Evolutionary conservation across 2,329 filamentous ascomycete species (phyloP), one percentile per base, ranked within the genome.

Genomic region (Pseudogymnoascus sp.): DNA sequence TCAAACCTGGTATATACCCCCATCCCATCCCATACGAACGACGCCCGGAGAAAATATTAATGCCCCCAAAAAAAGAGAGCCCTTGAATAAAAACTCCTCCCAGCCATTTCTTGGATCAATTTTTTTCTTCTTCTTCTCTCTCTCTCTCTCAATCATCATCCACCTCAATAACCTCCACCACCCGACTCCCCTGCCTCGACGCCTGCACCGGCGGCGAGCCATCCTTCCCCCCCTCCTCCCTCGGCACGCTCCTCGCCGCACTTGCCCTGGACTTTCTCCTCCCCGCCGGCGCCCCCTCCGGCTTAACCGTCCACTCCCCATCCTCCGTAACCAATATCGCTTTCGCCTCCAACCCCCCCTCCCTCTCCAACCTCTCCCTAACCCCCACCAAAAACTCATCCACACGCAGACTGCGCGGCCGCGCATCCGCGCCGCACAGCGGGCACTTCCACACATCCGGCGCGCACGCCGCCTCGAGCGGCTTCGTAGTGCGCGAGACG

Each of bases 361-460:
- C 75, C 10, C 73, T 68, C 44, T 78, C 77, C 10, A 96, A 77
- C 57, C 81, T 73, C 1, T 74, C 70, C 13, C 85, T 81, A 0
- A 97, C 85, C 0, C 82, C 76, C 11, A 80, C 71, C 50, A 97
- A 78, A 72, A 92, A 97, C 1, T 83, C 83, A 70, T 97, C 93
- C 5, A 93, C 78, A 1, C 85, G 74, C 1, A 97, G 81, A 65
- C 78, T 83, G 23, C 80, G 78, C 0, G 93, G 95, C 13, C 93
- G 83, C 10, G 89, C 91, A 74, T 97, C 93, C 33, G 77, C 78
- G 26, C 80, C 80, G 74, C 93, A 97, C 31, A 96, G 85, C 0
- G 95, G 95, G 70, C 95, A 99, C 67, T 83, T 88, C 92, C 93
- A 97, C 62, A 84, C 83, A 70, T 95, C 90, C 0, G 83, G 78